phyloP scores from a whole-genome alignment of 2,329 filamentous ascomycete species.

The Cytospora leucostoma region DNA sequence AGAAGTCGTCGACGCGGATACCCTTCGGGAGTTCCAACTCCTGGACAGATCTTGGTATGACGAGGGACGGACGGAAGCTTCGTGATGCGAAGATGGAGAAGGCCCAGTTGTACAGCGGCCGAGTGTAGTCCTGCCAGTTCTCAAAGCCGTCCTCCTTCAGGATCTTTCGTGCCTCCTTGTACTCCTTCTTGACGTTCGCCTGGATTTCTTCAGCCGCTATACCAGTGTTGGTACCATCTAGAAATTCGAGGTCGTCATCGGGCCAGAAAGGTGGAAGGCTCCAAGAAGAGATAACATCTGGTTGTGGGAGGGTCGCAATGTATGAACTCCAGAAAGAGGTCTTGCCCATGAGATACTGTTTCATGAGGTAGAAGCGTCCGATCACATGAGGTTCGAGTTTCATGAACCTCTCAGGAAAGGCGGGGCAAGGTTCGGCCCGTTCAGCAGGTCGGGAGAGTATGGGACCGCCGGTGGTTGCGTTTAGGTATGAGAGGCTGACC shows the following conservation, averaged over 20 bases:
- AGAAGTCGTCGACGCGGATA: slow-evolving; percentile 60
- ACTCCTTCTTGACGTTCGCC: slow-evolving; percentile 48
- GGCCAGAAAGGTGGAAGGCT: slow-evolving; percentile 65
- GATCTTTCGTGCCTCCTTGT: slow-evolving; percentile 43
- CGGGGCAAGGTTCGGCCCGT: slow-evolving; percentile 7
- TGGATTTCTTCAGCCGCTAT: slow-evolving; percentile 53
- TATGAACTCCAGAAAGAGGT: slow-evolving; percentile 70
- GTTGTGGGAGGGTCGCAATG: slow-evolving; percentile 64
- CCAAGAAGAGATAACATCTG: slow-evolving; percentile 52
- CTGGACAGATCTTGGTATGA: slow-evolving; percentile 45
- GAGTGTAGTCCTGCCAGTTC: slow-evolving; percentile 42
- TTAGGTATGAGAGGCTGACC: slow-evolving; percentile 60
- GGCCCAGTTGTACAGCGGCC: slow-evolving; percentile 63
- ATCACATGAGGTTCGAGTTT: slow-evolving; percentile 59
- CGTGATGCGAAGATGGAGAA: slow-evolving; percentile 66
- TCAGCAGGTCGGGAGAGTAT: slow-evolving; percentile 24
- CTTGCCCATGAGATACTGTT: slow-evolving; percentile 61
- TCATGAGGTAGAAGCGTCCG: slow-evolving; percentile 68
- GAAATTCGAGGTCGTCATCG: slow-evolving; percentile 57
- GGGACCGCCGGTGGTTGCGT: slow-evolving; percentile 47
- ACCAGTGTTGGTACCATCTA: slow-evolving; percentile 56
- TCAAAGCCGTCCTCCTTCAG: slow-evolving; percentile 37
- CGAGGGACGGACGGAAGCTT: slow-evolving; percentile 64
- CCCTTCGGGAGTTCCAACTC: slow-evolving; percentile 37
- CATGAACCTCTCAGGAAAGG: slow-evolving; percentile 55